Percentiles rank a stretch among this genome's conserved stretches.
phyloP scores from a whole-genome alignment of 352 stramenopile genomes.

The Pythium rhizo-oryzae region DNA sequence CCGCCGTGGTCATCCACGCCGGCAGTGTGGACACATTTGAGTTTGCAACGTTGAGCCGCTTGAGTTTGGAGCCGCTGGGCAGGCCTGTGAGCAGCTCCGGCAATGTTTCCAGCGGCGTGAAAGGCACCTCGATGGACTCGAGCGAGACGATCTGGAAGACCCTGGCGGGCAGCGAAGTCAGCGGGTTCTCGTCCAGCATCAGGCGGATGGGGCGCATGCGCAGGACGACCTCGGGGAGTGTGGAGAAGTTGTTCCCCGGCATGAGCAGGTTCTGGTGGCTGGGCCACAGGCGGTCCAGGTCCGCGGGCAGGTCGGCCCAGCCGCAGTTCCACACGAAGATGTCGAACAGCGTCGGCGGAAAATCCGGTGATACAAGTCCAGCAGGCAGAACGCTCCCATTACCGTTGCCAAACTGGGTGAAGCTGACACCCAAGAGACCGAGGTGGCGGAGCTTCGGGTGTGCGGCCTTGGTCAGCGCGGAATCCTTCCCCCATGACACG shows the following conservation, averaged over 20 bases:
- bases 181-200: conserved; percentile 18
- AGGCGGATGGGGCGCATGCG: conserved; percentile 23
- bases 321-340: conserved; percentile 16
- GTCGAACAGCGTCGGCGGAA: conserved; percentile 9
- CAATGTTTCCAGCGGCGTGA: conserved; percentile 4
- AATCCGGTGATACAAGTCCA: conserved; percentile 6
- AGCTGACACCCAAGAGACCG: conserved; percentile 3
- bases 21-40: conserved; percentile 19
- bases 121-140: conserved; percentile 11
- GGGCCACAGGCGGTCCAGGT: conserved; percentile 11
- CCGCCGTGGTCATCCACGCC: conserved; percentile 16
- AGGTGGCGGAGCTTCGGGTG: conserved; percentile 32
- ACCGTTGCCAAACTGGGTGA: conserved; percentile 9
- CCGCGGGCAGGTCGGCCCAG: conserved; percentile 10
- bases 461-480: conserved; percentile 26
- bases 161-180: conserved; percentile 1
- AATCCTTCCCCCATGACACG: conserved; percentile 26
- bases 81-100: conserved; percentile 5
- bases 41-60: conserved; percentile 6
- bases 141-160: conserved; percentile 22
- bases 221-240: conserved; percentile 4
- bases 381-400: conserved; percentile 12
- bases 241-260: conserved; percentile 11
- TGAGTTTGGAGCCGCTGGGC: conserved; percentile 6
- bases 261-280: conserved; percentile 17